Evolutionary conservation across 23 red algal genomes (phyloP), one percentile per base, ranked within the genome.

Genomic region (Rhodosorus marinus): DNA sequence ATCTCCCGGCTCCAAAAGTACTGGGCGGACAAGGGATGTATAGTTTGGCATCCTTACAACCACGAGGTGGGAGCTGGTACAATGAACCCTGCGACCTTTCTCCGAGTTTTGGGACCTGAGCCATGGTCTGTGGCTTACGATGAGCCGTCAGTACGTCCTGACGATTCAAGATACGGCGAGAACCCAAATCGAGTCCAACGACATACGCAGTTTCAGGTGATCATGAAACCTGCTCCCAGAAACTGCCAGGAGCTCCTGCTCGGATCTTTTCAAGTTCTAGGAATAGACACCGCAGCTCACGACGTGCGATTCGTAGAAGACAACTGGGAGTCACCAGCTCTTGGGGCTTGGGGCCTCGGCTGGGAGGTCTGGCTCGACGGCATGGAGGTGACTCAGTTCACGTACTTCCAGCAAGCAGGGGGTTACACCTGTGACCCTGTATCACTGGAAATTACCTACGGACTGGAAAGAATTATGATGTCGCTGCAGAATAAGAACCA

Each of bases 151-250:
- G 78, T 98, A 29, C 70, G 90, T 30, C 90, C 90, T 4, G 90
- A 98, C 68, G 90, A 98, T 45, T 85, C 90, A 20, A 59, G 90
- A 6, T 98, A 98, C 51, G 90, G 78, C 26, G 78, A 98, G 35
- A 98, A 98, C 50, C 90, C 90, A 42, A 98, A 98, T 50, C 62
- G 90, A 14, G 47, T 98, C 3, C 79, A 85, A 46, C 59, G 70
- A 14, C 90, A 98, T 59, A 98, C 90, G 30, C 90, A 98, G 64
- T 98, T 98, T 67, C 90, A 98, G 64, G 90, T 98, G 35, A 85
- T 98, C 54, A 35, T 98, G 24, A 98, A 98, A 62, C 90, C 90
- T 29, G 51, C 70, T 7, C 90, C 90, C 6, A 51, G 66, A n/a
- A 74, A 82, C 47, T 51, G 59, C 0, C 90, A 98, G 50, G 90